Base-by-base conservation (phyloP, 331 rosid genomes). In the Erythrophleum ivorense region DNA sequence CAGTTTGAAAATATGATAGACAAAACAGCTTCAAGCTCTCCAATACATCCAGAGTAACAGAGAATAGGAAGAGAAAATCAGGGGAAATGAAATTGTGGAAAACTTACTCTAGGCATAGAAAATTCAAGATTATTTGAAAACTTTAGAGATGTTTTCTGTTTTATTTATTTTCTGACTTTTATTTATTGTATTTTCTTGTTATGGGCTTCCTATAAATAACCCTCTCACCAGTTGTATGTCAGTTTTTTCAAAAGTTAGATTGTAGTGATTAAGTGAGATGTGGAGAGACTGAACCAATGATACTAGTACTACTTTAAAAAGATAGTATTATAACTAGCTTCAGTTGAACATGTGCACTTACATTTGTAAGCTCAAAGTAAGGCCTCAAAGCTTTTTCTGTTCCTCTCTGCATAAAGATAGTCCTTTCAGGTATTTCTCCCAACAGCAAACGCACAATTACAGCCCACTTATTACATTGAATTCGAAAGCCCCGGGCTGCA, bases 401-500 rank as follows among this genome's bases (percentile, higher is more conserved):
- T 77, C 97, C 97, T 71, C 88, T 96, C 89, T 96, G 99, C 98
- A 94, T 96, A 82, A 96, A 96, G 83, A 94, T 91, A 38, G 99
- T 96, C 70, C 99, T 94, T 89, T 96, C 99, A 4, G 99, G 99
- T 82, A 94, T 96, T 91, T 96, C 99, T 78, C 96, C 96, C 13
- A 91, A 82, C 87, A 91, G 81, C 64, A 91, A 52, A 72, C 93
- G 93, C 64, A 91, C 99, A 82, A 94, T 91, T 79, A 96, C 75
- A 77, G 99, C 99, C 99, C 99, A 96, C 89, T 96, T 96, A 86
- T 94, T 96, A 87, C 99, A 96, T 80, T 96, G 99, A 81, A 96
- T 91, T 73, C 98, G 91, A 80, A 96, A 94, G 41, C 99, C 97
- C 19, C 91, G 97, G 55, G 99, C 99, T 33, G 99, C 97, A 73